A percentile compares a stretch with the other conserved stretches of the same genome.
Evolutionary conservation across 2,329 filamentous ascomycete genomes (phyloP).

Genomic region (Fusarium sp.): DNA sequence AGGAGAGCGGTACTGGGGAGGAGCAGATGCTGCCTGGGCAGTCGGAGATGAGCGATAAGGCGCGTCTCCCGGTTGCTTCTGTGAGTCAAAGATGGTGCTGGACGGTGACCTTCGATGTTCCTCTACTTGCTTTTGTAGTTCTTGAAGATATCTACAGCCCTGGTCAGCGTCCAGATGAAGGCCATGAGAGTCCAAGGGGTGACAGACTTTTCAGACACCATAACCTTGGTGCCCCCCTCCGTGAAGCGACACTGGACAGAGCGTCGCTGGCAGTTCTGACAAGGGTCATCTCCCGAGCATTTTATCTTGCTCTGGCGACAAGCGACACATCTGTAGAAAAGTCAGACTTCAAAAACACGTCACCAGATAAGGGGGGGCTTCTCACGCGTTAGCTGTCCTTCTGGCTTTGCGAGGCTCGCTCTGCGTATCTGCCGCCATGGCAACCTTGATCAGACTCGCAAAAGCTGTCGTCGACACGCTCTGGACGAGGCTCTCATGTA

Average conservation of each 20-base stretch:
- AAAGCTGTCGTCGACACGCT: background rate
- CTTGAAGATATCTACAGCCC: conserved; percentile 39
- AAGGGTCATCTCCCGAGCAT: conserved; percentile 50
- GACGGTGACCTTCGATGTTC: conserved; percentile 27
- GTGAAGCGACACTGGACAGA: conserved; percentile 48
- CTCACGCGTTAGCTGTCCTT: conserved; percentile 47
- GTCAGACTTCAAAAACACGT: background rate
- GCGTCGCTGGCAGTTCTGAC: conserved; percentile 48
- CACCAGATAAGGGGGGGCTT: background rate
- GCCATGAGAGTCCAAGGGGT: background rate
- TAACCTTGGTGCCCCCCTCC: conserved; percentile 45
- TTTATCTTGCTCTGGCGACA: conserved; percentile 53
- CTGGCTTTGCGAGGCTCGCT: conserved; percentile 34
- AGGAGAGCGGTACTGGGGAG: conserved; percentile 34
- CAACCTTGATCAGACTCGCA: background rate
- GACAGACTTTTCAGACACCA: conserved; percentile 49
- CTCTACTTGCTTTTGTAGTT: conserved; percentile 39
- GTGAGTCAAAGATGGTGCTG: conserved; percentile 1
- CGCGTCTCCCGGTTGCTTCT: background rate
- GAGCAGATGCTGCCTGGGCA: conserved; percentile 4
- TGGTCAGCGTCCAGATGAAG: conserved; percentile 9
- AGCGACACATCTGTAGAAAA: conserved; percentile 42
- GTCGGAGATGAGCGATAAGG: conserved; percentile 26
- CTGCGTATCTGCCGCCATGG: conserved; percentile 27
- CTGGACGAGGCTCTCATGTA: background rate